Conservation (phyloP, 2,329 filamentous ascomycete species). For the Pseudocercospora musae region DNA sequence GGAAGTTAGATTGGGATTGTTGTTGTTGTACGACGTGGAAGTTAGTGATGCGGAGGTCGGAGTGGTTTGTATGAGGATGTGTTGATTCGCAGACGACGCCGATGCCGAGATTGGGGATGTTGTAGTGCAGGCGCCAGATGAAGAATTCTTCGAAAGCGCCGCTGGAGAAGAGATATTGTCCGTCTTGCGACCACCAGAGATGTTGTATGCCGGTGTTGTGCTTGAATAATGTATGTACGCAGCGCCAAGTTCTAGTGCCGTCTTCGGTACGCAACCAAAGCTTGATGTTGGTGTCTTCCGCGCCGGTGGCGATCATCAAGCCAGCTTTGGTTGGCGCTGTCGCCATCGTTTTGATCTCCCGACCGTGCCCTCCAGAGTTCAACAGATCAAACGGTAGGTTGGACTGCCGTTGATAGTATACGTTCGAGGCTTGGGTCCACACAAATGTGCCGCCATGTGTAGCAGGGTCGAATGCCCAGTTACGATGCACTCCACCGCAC, state of each 20-base stretch:
- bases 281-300: conserved; percentile 71
- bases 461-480: conserved; percentile 58
- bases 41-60: conserved; percentile 75
- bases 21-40: conserved; percentile 74
- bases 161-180: conserved; percentile 75
- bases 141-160: conserved; percentile 87
- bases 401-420: conserved; percentile 23
- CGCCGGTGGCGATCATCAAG: conserved; percentile 61
- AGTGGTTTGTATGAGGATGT: conserved; percentile 51
- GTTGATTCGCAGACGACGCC: conserved; percentile 53
- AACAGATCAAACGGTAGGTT: conserved; percentile 41
- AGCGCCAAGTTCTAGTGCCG: conserved; percentile 36
- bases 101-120: conserved; percentile 50
- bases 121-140: conserved; percentile 65
- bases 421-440: conserved; percentile 65
- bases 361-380: conserved; percentile 72
- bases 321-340: conserved; percentile 36
- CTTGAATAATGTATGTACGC: conserved; percentile 64
- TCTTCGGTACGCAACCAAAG: conserved; percentile 55
- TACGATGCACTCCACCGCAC: conserved; percentile 81
- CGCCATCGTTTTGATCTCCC: conserved; percentile 72
- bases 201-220: conserved; percentile 83
- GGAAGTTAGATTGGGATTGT: too few relatives aligned
- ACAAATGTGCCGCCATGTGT: conserved; percentile 56
- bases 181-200: conserved; percentile 67